Evolutionary conservation across 495 filamentous ascomycete species (phyloP), one percentile per base, ranked within the genome.

Genomic region (Penicillium dipodomyicola): DNA sequence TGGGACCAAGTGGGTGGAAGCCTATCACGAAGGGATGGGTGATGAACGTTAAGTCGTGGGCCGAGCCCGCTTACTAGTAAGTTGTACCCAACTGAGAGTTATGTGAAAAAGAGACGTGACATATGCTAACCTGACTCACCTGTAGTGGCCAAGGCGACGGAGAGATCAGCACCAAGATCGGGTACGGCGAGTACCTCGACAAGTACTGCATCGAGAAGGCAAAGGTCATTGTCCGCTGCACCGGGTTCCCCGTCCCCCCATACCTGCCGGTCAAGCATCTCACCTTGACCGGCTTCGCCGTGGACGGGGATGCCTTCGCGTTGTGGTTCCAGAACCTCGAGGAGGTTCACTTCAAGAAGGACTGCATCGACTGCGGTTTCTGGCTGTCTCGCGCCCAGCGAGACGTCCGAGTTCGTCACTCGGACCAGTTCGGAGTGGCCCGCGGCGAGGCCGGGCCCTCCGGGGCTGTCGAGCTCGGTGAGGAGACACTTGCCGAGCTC

Each of bases 291-390:
- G 35, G 35, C 35, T 39, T 39, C 35, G 35, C 35, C 6, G 35
- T 39, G 20, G 42, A 44, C 12, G 42, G 42, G 10, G 42, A 25
- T 11, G 10, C 42, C 19, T 23, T 44, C 22, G 42, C 0, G 2
- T 6, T 44, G 20, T 44, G 20, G 42, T 44, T 44, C 42, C 5
- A 12, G 42, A 23, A 44, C 42, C 42, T 44, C 42, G 11, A 44
- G 8, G 35, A 17, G 35, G 35, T 39, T 39, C 35, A 39, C 35
- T 39, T 39, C 35, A 39, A 39, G 35, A 39, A 39, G 35, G 35
- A 39, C 35, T 39, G 35, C 35, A 9, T 39, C 35, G 35, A 44
- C 42, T 44, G 42, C 42, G 42, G 42, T 14, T 44, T 44, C 42
- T 44, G 42, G 42, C 42, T 44, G 2, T 14, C 11, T 44, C 42